Evolutionary conservation across 768 basidiomycete species (phyloP), one percentile per base, ranked within the genome.

Genomic region (Ramaria sp.): DNA sequence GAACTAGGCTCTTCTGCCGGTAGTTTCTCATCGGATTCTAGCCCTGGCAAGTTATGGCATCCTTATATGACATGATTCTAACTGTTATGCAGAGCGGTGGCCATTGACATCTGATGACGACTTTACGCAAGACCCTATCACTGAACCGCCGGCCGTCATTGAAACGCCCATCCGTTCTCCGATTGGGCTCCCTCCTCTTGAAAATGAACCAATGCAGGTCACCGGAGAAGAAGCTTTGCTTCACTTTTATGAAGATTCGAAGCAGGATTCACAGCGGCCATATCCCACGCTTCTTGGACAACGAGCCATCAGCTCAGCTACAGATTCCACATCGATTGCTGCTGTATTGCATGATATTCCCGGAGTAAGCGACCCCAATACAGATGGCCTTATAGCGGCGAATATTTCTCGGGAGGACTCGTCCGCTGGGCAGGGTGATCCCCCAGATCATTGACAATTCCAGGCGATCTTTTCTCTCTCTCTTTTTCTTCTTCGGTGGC

Each of bases 341-440:
- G 47, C 53, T n/a, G 43, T 55, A 15, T 20, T 55, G 32, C 43
- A 55, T 20, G 53, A 55, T 47, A 48, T 32, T 22, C 41, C 41
- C 10, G 42, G 42, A 12, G 38, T 42, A 9, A 38, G 51, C 12
- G 51, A 32, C 18, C 25, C 45, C 45, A 27, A 15, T 15, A 47
- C 24, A 8, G 22, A 30, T n/a, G 45, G 20, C 13, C 10, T 2
- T 22, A 1, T 4, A 50, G 15, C 28, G 20, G 22, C 27, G 47
- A 30, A 10, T 25, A 20, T 12, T 47, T 34, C 44, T 18, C 27
- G 7, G 7, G 7, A 43, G 38, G 18, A 13, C 13, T 27, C 41
- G 20, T 25, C 38, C 37, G 25, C 15, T 28, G 51, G 39, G n/a
- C 30, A 18, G 30, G 39, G 34, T 27, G 27, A 55, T 25, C 30